Evolutionary conservation across 179 eudicot genomes (phyloP).

Genomic region (Actinidia polygama): DNA sequence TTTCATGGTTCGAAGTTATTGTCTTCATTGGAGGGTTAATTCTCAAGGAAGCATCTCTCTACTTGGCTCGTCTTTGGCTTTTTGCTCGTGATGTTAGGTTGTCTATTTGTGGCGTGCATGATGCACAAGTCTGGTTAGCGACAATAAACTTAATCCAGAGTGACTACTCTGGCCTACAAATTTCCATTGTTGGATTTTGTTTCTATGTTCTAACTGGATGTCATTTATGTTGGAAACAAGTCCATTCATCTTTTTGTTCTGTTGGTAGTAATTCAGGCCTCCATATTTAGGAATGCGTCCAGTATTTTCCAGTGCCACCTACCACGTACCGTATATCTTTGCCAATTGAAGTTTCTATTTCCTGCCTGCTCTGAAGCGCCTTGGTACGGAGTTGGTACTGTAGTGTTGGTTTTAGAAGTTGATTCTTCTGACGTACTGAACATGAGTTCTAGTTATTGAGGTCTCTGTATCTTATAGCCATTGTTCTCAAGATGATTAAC

Average conservation of each 20-base stretch:
- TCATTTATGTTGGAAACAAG: background rate
- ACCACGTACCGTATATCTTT: background rate
- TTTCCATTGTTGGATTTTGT: constrained; percentile 9
- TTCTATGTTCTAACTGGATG: background rate
- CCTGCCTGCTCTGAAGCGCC: background rate
- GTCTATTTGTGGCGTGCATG: background rate
- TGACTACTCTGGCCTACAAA: constrained; percentile 1
- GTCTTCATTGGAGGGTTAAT: background rate
- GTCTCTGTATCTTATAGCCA: background rate
- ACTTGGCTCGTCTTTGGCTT: background rate
- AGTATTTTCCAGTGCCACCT: background rate
- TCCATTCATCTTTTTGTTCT: background rate
- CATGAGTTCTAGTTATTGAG: constrained; percentile 8
- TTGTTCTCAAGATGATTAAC: background rate
- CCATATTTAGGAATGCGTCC: background rate
- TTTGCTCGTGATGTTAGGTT: background rate
- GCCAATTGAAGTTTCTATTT: background rate
- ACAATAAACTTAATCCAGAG: background rate
- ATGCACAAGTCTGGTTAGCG: background rate
- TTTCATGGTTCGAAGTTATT: constrained; percentile 8
- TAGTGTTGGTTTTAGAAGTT: background rate
- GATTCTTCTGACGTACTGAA: background rate
- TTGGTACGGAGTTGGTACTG: constrained; percentile 3
- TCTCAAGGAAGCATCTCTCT: constrained; percentile 4
- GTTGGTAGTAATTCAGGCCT: background rate